phyloP scores from a whole-genome alignment of 371 early-diverging fungal species.

The Chytridium lagenaria region DNA sequence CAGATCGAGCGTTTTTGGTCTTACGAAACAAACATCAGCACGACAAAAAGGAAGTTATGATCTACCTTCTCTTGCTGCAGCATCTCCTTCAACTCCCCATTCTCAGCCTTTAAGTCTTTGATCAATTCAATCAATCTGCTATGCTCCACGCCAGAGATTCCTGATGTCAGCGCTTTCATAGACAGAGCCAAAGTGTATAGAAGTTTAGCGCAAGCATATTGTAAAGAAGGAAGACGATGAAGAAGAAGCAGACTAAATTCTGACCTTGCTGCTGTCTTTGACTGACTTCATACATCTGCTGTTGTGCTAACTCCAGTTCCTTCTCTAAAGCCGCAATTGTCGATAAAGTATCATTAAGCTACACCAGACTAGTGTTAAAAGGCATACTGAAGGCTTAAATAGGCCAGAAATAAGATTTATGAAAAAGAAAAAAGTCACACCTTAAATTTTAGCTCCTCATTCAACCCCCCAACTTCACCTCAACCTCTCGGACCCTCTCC shows the following conservation, averaged over 20 bases:
- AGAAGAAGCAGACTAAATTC: no score
- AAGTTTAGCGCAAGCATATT: no score
- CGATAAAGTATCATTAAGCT: background rate
- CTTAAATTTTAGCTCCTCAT: conserved; percentile 9
- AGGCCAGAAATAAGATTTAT: no score
- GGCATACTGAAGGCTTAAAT: no score
- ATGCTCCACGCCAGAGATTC: background rate
- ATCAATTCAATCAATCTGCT: conserved; percentile 20
- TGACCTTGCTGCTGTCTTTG: no score
- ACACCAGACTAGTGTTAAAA: background rate
- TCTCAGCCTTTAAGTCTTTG: conserved; percentile 27
- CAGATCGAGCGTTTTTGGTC: conserved; percentile 32
- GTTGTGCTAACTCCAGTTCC: background rate
- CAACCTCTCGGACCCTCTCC: background rate
- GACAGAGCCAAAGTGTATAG: no score
- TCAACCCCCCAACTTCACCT: background rate
- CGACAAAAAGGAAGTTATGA: no score
- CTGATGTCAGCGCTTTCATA: background rate
- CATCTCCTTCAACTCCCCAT: conserved; percentile 4
- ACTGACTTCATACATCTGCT: background rate
- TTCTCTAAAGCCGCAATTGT: background rate
- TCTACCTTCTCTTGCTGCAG: conserved; percentile 29
- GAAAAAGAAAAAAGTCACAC: conserved; percentile 1
- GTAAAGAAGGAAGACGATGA: no score
- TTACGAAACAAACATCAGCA: no score